Conservation (phyloP, 352 stramenopile genomes). For the Globisporangium mamillatum region DNA sequence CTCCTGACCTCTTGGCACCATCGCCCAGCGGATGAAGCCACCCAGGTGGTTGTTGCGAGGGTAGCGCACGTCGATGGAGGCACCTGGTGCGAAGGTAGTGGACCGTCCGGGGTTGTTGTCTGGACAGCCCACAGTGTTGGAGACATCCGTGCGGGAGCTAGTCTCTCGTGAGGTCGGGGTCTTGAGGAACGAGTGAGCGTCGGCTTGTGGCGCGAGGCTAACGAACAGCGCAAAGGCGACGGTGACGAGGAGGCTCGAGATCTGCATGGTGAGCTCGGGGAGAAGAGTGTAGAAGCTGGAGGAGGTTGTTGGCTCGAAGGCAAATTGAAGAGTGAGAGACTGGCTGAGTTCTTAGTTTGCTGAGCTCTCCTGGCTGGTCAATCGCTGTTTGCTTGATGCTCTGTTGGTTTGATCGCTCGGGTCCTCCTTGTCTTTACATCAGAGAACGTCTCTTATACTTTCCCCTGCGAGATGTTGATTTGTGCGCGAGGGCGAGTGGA, state of each 20-base stretch:
- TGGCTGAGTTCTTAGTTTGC: too few relatives aligned
- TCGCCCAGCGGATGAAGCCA: constrained; percentile 30
- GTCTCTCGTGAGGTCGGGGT: constrained; percentile 19
- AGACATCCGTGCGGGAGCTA: constrained; percentile 25
- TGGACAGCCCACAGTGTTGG: constrained; percentile 24
- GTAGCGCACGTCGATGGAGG: constrained; percentile 28
- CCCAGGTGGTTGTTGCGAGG: constrained; percentile 32
- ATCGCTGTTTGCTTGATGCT: too few relatives aligned
- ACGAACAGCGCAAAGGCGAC: not conserved
- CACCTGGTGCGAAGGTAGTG: constrained; percentile 16
- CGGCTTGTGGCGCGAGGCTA: not conserved
- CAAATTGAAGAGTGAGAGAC: not conserved
- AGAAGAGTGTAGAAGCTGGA: too few relatives aligned
- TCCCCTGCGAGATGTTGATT: too few relatives aligned
- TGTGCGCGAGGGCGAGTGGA: too few relatives aligned
- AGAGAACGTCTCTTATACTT: too few relatives aligned
- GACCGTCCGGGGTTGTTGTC: constrained; percentile 10
- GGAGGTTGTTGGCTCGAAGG: too few relatives aligned
- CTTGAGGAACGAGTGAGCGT: constrained; percentile 16
- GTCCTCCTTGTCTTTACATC: too few relatives aligned
- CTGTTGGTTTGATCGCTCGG: too few relatives aligned
- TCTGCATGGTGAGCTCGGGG: not conserved
- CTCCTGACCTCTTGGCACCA: constrained; percentile 19
- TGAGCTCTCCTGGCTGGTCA: too few relatives aligned
- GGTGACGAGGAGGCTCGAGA: not conserved